Evolutionary conservation across 208 protist species (phyloP).

Genomic region (Acanthamoeba quina): DNA sequence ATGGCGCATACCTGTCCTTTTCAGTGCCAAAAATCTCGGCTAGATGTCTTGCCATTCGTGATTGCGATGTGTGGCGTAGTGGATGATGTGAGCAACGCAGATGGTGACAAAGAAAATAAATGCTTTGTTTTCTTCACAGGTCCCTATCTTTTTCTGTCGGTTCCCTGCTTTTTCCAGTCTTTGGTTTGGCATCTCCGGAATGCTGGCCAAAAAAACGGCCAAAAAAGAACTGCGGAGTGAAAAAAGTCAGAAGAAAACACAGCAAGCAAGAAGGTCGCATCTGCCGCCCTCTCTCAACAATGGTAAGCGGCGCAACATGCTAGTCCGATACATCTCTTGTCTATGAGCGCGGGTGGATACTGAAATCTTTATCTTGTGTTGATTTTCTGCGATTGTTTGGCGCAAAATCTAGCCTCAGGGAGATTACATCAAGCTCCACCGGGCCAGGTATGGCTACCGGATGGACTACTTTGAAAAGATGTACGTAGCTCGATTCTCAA

Average conservation of each 20-base stretch:
- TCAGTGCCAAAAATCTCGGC: slow-evolving; percentile 47
- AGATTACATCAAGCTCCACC: slow-evolving; percentile 99
- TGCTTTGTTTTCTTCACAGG: not conserved
- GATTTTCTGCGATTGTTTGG: not conserved
- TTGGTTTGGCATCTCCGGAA: not conserved
- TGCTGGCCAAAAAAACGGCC: not conserved
- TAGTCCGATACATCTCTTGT: not conserved
- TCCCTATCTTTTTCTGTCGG: not conserved
- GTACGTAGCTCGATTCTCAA: not conserved
- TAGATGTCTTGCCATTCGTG: slow-evolving; percentile 38
- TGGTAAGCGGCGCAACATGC: not conserved
- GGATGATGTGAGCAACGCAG: too few relatives aligned
- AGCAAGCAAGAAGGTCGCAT: not conserved
- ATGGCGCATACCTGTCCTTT: slow-evolving; percentile 1
- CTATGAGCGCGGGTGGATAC: not conserved
- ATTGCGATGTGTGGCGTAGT: not conserved
- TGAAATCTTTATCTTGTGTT: not conserved
- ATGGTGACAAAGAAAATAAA: not conserved
- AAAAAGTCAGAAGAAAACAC: slow-evolving; percentile 12
- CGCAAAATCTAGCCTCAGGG: slow-evolving; percentile 95
- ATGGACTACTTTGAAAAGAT: slow-evolving; percentile 97
- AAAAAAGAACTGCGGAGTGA: not conserved
- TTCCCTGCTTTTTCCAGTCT: not conserved
- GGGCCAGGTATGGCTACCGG: slow-evolving; percentile 98
- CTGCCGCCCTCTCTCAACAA: not conserved